Evolutionary conservation across 2,329 filamentous ascomycete genomes (phyloP), one percentile per base, ranked within the genome.

Genomic region (Sporothrix mexicana): DNA sequence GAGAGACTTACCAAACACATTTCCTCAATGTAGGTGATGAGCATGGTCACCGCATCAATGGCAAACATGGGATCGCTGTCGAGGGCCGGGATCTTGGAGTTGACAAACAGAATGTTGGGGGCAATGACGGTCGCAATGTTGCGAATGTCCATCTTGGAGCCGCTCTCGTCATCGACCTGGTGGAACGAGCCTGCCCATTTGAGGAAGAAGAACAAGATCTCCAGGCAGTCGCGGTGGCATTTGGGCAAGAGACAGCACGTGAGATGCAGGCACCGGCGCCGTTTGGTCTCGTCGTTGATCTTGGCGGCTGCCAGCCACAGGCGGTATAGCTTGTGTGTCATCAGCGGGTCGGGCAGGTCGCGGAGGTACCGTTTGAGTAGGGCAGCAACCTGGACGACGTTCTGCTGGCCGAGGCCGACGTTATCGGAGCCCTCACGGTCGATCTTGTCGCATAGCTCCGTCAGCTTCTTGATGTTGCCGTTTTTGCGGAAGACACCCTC

Each of bases 401-500:
- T 95, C 80, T 98, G 94, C 76, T 93, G 91, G 78, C 91, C 93
- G 78, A 98, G 88, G 80, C 97, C 94, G 72, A 97, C 91, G 72
- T 91, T 89, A 76, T 97, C 94, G 74, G 92, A 93, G 57, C 94
- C 95, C 71, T 94, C 92, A 61, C 89, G 89, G 80, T 99, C 96
- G 76, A 99, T 94, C 77, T 91, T 86, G 72, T 97, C 93, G 53
- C 94, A 91, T 7, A 97, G 86, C 74, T 97, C 95, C 77, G 93
- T 93, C 61, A 98, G 86, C 77, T 95, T 93, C 81, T 96, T 95
- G 84, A 99, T 98, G 81, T 98, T 99, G 77, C 96, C 96, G 78
- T 98, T 99, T 87, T 99, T 99, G 77, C 96, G 91, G 88, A 99
- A 99, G 25, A 99, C 95, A 78, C 96, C 96, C 82, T 99, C 96